Evolutionary conservation across 306 rosid genomes (phyloP).

Genomic region (Acmispon strigosus): DNA sequence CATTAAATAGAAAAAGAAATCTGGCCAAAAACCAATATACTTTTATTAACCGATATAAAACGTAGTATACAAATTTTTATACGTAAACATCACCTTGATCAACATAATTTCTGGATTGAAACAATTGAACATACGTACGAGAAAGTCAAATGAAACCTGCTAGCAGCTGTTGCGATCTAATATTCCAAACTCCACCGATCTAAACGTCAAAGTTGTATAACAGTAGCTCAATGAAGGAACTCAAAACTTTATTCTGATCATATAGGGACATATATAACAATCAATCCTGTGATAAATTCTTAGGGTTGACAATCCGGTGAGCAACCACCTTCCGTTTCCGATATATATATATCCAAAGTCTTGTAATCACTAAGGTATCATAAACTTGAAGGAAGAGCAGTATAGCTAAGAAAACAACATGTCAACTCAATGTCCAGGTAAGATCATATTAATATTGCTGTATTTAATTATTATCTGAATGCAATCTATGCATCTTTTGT

Average conservation of each 20-base stretch:
- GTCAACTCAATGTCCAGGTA: slow-evolving; percentile 2
- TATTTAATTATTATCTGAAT: too few species aligned
- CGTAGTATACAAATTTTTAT: too few species aligned
- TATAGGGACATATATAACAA: neutral
- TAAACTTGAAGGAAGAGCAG: neutral
- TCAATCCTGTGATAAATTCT: neutral
- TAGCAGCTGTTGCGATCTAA: too few species aligned
- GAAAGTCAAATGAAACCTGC: too few species aligned
- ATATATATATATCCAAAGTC: neutral
- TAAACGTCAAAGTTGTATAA: neutral
- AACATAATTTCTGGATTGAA: too few species aligned
- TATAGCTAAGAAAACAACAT: neutral
- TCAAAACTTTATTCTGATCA: neutral
- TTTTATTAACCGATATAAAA: too few species aligned
- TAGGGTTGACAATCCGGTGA: neutral
- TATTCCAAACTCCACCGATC: neutral
- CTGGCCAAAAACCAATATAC: too few species aligned
- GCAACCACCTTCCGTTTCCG: neutral
- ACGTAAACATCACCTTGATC: too few species aligned
- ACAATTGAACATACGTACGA: too few species aligned
- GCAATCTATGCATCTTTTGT: neutral
- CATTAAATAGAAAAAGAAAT: too few species aligned
- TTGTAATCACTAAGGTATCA: neutral
- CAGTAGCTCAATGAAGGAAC: neutral
- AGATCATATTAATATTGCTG: neutral